These are phyloP conservation scores for Bretschneidera sinensis DNA, from an alignment of 345 rosid genomes.

Conservation along the genomic window DNA sequence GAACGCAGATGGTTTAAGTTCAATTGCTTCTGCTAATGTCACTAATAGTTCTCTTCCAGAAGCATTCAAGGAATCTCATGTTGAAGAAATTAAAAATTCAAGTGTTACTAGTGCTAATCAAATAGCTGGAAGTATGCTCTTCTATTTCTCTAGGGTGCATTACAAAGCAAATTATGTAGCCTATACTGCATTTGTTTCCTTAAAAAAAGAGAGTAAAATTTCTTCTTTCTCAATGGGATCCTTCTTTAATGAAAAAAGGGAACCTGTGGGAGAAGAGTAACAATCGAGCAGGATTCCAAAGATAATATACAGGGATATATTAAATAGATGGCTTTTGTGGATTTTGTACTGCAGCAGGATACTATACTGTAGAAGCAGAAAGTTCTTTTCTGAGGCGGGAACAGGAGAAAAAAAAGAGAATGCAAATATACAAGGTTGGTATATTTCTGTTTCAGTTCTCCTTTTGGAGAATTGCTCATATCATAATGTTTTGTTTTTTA, in stretches of 20 bases:
- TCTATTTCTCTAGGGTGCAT: conserved; percentile 5
- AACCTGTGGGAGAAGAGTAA: background rate
- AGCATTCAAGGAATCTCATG: conserved; percentile 18
- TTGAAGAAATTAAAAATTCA: conserved; percentile 29
- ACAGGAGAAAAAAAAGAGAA: conserved; percentile 51
- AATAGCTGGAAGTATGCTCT: conserved; percentile 41
- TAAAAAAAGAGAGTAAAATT: background rate
- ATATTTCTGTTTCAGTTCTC: conserved; percentile 5
- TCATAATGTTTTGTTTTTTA: background rate
- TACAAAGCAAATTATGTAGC: background rate
- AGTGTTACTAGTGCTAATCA: conserved; percentile 29
- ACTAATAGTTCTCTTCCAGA: conserved; percentile 25
- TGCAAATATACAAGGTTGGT: conserved; percentile 64
- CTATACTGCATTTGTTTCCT: background rate
- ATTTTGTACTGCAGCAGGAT: conserved; percentile 26
- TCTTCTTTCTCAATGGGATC: background rate
- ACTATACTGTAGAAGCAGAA: conserved; percentile 41
- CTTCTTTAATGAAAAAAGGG: background rate
- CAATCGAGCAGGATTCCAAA: background rate
- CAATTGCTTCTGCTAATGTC: conserved; percentile 21
- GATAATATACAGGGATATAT: too few species aligned
- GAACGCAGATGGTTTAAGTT: conserved; percentile 37
- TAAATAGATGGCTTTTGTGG: background rate
- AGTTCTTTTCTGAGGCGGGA: conserved; percentile 55
- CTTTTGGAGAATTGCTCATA: background rate